A percentile compares a stretch with the other conserved stretches of the same genome.
Evolutionary conservation across 805 yeast genomes (phyloP).

Genomic region (Scheffersomyces coipomensis): DNA sequence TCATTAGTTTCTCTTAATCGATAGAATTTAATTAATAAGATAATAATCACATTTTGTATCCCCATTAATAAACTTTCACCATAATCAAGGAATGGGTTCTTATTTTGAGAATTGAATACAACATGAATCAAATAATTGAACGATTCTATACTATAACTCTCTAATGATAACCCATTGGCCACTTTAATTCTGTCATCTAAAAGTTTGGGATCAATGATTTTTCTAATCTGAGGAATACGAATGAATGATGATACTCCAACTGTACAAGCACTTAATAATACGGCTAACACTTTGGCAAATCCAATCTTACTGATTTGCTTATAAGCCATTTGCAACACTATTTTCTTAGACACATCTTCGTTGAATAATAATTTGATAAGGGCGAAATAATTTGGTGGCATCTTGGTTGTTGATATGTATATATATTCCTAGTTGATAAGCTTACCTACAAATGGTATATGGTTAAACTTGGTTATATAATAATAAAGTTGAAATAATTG

Average conservation of each 20-base stretch:
- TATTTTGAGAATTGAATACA: slow-evolving; percentile 33
- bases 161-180: slow-evolving; percentile 36
- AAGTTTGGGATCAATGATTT: slow-evolving; percentile 26
- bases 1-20: slow-evolving; percentile 16
- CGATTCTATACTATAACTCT: slow-evolving; percentile 35
- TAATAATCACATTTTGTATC: slow-evolving; percentile 35
- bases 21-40: slow-evolving; percentile 35
- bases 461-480: no score
- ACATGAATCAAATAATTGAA: slow-evolving; percentile 37
- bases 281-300: slow-evolving; percentile 29
- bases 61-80: slow-evolving; percentile 42
- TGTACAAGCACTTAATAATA: slow-evolving; percentile 28
- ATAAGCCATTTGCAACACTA: slow-evolving; percentile 36
- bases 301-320: slow-evolving; percentile 34
- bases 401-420: slow-evolving; percentile 16
- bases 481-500: no score
- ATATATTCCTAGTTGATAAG: no score
- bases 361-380: slow-evolving; percentile 33
- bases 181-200: slow-evolving; percentile 24
- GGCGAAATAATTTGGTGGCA: slow-evolving; percentile 23
- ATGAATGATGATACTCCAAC: slow-evolving; percentile 39
- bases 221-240: slow-evolving; percentile 40
- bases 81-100: slow-evolving; percentile 34
- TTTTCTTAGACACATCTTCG: slow-evolving; percentile 38
- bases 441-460: no score